Percentiles rank a stretch among this genome's conserved stretches.
These are phyloP conservation scores for Naganishia randhawae DNA, from an alignment of 768 basidiomycete species.

Conservation along the genomic window DNA sequence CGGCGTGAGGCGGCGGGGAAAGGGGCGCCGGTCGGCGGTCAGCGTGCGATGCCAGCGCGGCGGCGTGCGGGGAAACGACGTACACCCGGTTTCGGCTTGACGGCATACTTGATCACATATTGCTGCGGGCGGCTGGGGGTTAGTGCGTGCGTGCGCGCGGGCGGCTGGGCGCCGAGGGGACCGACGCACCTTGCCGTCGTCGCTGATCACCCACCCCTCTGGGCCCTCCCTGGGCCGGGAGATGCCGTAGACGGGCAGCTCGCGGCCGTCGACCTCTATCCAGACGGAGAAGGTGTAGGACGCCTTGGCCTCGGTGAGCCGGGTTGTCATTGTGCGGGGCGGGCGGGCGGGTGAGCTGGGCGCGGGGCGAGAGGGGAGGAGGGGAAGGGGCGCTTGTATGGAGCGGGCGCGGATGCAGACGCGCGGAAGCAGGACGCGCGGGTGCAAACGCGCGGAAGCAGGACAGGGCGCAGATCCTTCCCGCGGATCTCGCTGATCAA, in stretches of 20 bases:
- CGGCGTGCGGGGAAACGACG: not conserved
- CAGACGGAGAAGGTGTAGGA: not conserved
- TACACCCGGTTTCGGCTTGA: not conserved
- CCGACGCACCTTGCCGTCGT: not conserved
- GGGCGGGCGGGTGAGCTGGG: too few species aligned
- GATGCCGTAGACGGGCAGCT: not conserved
- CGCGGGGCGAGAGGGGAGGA: too few species aligned
- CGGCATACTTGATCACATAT: not conserved
- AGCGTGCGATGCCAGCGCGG: not conserved
- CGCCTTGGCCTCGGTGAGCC: not conserved
- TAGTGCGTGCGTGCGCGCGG: too few species aligned
- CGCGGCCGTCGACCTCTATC: conserved; percentile 2
- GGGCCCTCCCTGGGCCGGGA: not conserved
- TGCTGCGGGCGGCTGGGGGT: not conserved
- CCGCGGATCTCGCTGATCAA: too few species aligned
- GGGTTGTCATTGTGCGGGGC: too few species aligned
- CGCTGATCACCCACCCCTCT: not conserved
- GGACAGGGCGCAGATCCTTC: too few species aligned
- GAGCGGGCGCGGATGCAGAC: too few species aligned
- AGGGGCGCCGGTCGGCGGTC: not conserved
- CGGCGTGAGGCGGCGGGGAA: not conserved
- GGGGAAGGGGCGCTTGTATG: too few species aligned
- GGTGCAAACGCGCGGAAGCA: too few species aligned
- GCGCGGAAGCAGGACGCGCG: too few species aligned
- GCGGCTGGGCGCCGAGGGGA: not conserved